Percentiles rank a stretch among this genome's conserved stretches.
These are phyloP conservation scores for Stagonosporopsis vannaccii DNA, from an alignment of 2,329 filamentous ascomycete genomes.

Conservation along the genomic window DNA sequence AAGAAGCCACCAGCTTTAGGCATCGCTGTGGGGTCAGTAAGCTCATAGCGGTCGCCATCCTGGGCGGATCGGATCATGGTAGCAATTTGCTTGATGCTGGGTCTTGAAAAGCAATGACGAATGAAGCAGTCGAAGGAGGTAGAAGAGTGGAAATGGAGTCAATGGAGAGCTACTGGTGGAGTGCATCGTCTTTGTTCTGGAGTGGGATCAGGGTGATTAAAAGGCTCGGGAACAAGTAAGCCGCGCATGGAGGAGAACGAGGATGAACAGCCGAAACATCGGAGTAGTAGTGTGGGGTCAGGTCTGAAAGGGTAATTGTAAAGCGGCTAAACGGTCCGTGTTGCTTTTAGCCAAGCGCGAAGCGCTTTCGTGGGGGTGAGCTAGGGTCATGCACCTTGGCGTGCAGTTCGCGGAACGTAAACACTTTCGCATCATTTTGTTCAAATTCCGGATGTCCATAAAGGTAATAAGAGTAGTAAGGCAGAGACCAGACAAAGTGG, in stretches of 20 bases:
- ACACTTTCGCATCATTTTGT: not conserved
- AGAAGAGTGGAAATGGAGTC: not conserved
- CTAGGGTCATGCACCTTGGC: conserved; percentile 2
- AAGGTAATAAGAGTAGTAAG: not conserved
- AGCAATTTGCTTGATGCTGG: not conserved
- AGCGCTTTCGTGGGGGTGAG: conserved; percentile 12
- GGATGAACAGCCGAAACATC: conserved; percentile 6
- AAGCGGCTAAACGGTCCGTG: conserved; percentile 44
- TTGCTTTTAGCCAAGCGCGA: conserved; percentile 36
- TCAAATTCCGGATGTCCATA: not conserved
- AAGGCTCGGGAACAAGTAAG: conserved; percentile 32
- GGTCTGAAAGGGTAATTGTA: conserved; percentile 36
- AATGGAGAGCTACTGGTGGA: not conserved
- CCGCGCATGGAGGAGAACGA: conserved; percentile 25
- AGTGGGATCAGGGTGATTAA: conserved; percentile 25
- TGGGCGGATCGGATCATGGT: conserved; percentile 52
- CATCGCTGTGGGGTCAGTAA: conserved; percentile 63
- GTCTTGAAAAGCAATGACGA: not conserved
- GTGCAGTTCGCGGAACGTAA: not conserved
- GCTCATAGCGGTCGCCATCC: conserved; percentile 63
- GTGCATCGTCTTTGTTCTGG: not conserved
- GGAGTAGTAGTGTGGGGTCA: conserved; percentile 41
- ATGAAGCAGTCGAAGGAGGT: not conserved
- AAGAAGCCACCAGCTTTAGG: conserved; percentile 64
- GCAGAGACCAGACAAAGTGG: not conserved